phyloP scores from a whole-genome alignment of 179 eudicot genomes.

The Drosera spatulata region DNA sequence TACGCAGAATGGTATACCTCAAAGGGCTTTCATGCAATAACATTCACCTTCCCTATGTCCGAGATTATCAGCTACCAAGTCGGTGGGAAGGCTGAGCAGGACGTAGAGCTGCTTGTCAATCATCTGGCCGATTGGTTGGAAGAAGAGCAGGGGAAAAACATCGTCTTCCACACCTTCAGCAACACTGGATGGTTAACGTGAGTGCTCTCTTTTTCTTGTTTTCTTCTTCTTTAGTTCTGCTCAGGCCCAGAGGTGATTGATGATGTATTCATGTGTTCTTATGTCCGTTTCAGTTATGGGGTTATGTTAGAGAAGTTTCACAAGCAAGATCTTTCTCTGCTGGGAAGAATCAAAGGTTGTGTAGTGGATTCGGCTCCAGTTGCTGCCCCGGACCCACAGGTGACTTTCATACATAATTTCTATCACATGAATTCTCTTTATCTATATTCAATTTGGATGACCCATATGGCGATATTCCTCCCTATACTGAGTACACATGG shows the following conservation, averaged over 20 bases:
- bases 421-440: no score
- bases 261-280: not conserved
- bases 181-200: constrained; percentile 99
- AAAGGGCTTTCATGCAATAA: constrained; percentile 87
- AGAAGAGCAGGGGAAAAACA: constrained; percentile 78
- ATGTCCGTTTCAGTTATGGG: constrained; percentile 51
- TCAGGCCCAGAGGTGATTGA: not conserved
- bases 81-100: constrained; percentile 88
- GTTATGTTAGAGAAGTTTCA: constrained; percentile 74
- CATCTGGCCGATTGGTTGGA: constrained; percentile 88
- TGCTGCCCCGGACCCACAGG: constrained; percentile 94
- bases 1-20: constrained; percentile 94
- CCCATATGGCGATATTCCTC: no score
- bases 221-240: constrained; percentile 3
- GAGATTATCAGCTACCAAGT: constrained; percentile 82
- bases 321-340: constrained; percentile 45
- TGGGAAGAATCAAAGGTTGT: constrained; percentile 70
- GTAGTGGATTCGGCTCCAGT: constrained; percentile 96
- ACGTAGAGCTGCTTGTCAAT: constrained; percentile 60
- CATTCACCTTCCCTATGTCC: constrained; percentile 91
- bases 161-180: constrained; percentile 93
- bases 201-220: constrained; percentile 18
- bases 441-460: no score
- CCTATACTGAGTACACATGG: no score
- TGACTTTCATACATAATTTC: constrained; percentile 4